Base-by-base conservation (phyloP, 495 filamentous ascomycete species). In the Talaromyces borbonicus region DNA sequence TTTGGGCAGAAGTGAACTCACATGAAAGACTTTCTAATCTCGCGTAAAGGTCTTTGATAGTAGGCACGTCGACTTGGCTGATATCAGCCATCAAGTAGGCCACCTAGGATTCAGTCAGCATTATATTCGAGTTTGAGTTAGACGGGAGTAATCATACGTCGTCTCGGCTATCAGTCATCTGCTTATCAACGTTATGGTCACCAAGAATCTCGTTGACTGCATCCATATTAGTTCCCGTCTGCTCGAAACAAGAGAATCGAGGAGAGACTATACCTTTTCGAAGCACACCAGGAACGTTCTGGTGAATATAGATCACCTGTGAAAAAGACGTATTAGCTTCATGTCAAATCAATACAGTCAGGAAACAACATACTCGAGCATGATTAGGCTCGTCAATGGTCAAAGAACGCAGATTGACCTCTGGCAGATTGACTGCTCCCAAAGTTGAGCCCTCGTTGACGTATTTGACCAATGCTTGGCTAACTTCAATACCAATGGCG, bases 81-180 rank as follows among this genome's bases (percentile, higher is more conserved):
- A 99, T 84, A 68, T 99, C 93, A 16, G 93, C 92, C 92, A 99
- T 95, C 49, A 97, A 71, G 60, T 97, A 99, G 18, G 93, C 93
- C 49, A 89, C 75, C 81, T 83, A 51, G 16, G 42, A 49, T 14
- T 9, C 2, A 23, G 45, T 65, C 51, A 63, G 40, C 18, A 35
- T 18, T 2, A 8, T 26, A 15, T 30, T 7, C 27, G 9, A 41
- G 19, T 8, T 12, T 14, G 15, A 25, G 19, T 47, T 8, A 14
- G 51, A 12, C 19, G 8, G 2, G 9, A 23, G 19, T 44, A 38
- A 22, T 61, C 75, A 47, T 65, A 86, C 82, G 63, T 96, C 90
- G 52, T 88, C 92, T 70, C 84, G 81, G 67, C 81, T 92, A 60
- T 96, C 93, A 24, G 87, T 90, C 69, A 89, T 96, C 62, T 99